These are phyloP conservation scores for Avena sativa DNA, from an alignment of 176 grass and related monocot species.

Conservation along the genomic window DNA sequence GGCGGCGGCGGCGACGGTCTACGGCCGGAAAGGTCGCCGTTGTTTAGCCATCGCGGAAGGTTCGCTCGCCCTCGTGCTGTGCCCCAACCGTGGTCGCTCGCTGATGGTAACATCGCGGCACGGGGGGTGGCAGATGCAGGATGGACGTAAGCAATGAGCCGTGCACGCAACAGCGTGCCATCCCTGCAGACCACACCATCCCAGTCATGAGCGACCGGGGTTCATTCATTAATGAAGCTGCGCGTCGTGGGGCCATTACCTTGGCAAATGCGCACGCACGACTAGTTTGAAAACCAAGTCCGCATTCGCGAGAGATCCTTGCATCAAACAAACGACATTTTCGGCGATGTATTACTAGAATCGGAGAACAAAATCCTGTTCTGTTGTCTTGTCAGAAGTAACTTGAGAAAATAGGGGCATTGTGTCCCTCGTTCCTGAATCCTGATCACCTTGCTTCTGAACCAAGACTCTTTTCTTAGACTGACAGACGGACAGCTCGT, in stretches of 20 bases:
- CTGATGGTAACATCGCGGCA: constrained; percentile 5
- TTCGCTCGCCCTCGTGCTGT: not conserved
- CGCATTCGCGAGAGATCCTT: not conserved
- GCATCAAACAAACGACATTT: not conserved
- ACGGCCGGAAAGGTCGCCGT: constrained; percentile 41
- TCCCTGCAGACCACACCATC: not conserved
- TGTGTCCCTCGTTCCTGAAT: not conserved
- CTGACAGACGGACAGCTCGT: not conserved
- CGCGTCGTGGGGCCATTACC: not conserved
- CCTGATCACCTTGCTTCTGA: constrained; percentile 42
- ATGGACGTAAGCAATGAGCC: constrained; percentile 14
- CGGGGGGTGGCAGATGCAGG: not conserved
- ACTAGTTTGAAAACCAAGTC: not conserved
- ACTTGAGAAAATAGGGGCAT: not conserved
- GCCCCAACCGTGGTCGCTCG: not conserved
- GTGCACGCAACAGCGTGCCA: constrained; percentile 48
- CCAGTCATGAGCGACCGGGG: not conserved
- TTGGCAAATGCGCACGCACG: not conserved
- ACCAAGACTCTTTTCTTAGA: constrained; percentile 7
- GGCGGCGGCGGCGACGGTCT: constrained; percentile 7
- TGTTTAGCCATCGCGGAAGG: constrained; percentile 17
- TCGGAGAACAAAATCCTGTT: not conserved
- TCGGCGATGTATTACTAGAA: not conserved
- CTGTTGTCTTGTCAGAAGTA: not conserved
- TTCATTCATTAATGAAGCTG: not conserved